Evolutionary conservation across 108 stramenopile species (phyloP), one percentile per base, ranked within the genome.

Genomic region (Pseudonitzschia pungens): DNA sequence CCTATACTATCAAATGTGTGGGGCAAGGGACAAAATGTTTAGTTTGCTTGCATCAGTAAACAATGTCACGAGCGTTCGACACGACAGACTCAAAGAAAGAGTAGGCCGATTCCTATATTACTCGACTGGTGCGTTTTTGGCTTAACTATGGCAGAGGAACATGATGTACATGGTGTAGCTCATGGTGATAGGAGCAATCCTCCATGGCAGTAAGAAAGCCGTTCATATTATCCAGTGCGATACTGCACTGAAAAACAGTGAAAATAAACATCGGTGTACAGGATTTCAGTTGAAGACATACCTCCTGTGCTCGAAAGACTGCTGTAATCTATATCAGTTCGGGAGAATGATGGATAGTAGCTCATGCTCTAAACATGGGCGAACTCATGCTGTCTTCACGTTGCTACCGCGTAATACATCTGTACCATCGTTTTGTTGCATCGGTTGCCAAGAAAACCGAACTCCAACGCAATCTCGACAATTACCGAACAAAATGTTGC

Each of bases 11-110:
- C 36, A 36, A 5, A 36, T 5, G 36, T 5, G 36, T 6, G 36
- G 2, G 2, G 36, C 36, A 36, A 48, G 45, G 2, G 18, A 48
- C 5, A 11, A 48, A 48, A 18, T 4, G 16, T 48, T 48, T 48
- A 48, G 45, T 48, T 11, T 48, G 45, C 45, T 48, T 48, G 16
- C 16, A 48, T 48, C 3, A 28, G 11, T n/a, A 54, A 63, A 68
- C 65, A 42, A 72, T 78, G 77, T 78, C 77, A 78, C 77, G 71
- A 78, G 71, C 77, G 42, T 78, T 78, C 77, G 77, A 78, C 77
- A 72, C 77, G 77, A 55, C 77, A 66, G 21, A 33, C 60, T 62
- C 60, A 62, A n/a, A 40, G 60, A 62, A 56, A 48, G 31, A 72
- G 31, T 52, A 72, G 41, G 77, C 41, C 71, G 77, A 78, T 78